These are phyloP conservation scores for Cicer cuneatum DNA, from an alignment of 306 rosid genomes.

Conservation along the genomic window DNA sequence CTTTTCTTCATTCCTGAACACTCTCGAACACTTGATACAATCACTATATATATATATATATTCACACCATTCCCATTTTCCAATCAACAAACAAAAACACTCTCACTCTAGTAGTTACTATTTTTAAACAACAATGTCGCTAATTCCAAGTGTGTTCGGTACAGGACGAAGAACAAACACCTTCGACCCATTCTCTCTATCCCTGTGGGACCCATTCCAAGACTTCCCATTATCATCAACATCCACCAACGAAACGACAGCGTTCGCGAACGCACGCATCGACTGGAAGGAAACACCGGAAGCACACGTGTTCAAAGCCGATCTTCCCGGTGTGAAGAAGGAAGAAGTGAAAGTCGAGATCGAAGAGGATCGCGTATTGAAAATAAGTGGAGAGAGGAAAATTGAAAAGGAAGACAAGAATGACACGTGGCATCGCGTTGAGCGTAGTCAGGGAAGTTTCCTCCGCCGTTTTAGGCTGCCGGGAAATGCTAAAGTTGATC, in stretches of 20 bases:
- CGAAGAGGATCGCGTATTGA: constrained; percentile 46
- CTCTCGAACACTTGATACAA: constrained; percentile 21
- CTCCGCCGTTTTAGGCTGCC: constrained; percentile 53
- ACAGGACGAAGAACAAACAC: constrained; percentile 48
- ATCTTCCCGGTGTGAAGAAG: constrained; percentile 49
- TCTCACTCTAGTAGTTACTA: not conserved
- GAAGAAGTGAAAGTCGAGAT: constrained; percentile 55
- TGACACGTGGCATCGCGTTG: constrained; percentile 51
- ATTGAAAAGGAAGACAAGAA: constrained; percentile 51
- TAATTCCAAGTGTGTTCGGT: constrained; percentile 55
- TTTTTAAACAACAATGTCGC: constrained; percentile 32
- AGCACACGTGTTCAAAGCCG: constrained; percentile 53
- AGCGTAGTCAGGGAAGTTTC: constrained; percentile 50
- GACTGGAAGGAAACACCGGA: constrained; percentile 58
- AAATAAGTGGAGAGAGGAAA: constrained; percentile 51
- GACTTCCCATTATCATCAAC: constrained; percentile 19
- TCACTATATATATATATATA: constrained; percentile 27
- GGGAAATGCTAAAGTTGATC: constrained; percentile 44
- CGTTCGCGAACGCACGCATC: constrained; percentile 43
- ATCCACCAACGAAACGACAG: constrained; percentile 21
- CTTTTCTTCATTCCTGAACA: constrained; percentile 2
- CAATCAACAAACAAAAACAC: not conserved
- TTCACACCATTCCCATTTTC: not conserved
- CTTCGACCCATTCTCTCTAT: constrained; percentile 52
- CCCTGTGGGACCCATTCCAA: constrained; percentile 48